Evolutionary conservation across 2,329 filamentous ascomycete species (phyloP).

Genomic region (Trichophyton simii): DNA sequence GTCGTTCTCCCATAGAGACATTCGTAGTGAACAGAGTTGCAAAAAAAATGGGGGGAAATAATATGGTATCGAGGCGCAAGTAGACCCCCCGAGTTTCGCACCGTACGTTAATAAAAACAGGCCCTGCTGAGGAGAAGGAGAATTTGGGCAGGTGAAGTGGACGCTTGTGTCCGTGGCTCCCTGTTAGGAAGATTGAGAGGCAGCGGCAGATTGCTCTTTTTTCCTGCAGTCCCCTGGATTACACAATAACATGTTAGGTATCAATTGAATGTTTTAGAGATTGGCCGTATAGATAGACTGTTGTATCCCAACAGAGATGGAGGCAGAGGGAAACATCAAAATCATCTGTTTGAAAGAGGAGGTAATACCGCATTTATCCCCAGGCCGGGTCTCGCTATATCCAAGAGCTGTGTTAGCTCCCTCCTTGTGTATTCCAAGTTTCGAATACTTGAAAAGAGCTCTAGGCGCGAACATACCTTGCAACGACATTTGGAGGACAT

Average conservation of each 20-base stretch:
- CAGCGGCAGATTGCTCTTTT: not conserved
- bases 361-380: constrained; percentile 16
- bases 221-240: constrained; percentile 1
- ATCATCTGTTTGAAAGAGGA: not conserved
- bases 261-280: not conserved
- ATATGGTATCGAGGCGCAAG: not conserved
- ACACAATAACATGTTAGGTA: not conserved
- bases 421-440: not conserved
- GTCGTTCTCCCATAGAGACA: not conserved
- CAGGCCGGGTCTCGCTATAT: constrained; percentile 15
- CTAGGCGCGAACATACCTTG: constrained; percentile 26
- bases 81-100: not conserved
- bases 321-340: not conserved
- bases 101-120: not conserved
- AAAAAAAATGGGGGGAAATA: too few relatives aligned
- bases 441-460: not conserved
- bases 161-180: not conserved
- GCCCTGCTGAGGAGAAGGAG: not conserved
- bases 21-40: not conserved
- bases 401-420: not conserved
- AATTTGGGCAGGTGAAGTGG: not conserved
- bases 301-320: not conserved
- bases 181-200: not conserved
- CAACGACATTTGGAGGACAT: constrained; percentile 44
- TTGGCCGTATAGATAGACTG: not conserved